Conservation (phyloP, 2,329 filamentous ascomycete species). For the Pseudocercospora cruenta region DNA sequence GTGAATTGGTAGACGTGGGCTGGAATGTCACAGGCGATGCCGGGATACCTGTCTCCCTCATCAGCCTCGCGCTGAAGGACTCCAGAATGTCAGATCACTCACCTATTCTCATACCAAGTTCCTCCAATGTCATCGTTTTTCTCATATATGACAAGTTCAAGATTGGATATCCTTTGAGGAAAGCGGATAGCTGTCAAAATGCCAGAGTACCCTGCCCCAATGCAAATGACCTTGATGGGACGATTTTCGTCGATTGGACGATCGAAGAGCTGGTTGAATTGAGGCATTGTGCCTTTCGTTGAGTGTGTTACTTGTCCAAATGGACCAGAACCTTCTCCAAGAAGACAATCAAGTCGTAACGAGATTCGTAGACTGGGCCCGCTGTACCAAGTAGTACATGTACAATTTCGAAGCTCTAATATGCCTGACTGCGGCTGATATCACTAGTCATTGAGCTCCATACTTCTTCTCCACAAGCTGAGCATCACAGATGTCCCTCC, state of each 20-base stretch:
- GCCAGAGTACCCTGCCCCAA: slow-evolving; percentile 50
- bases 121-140: slow-evolving; percentile 45
- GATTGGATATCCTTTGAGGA: slow-evolving; percentile 43
- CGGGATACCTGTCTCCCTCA: slow-evolving; percentile 38
- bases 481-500: no score
- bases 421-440: no score
- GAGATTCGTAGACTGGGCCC: no score
- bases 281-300: no score
- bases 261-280: no score
- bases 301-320: no score
- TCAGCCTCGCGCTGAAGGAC: neutral
- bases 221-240: slow-evolving; percentile 48
- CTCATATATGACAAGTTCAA: slow-evolving; percentile 46
- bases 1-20: slow-evolving; percentile 48
- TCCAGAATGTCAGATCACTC: neutral
- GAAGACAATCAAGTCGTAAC: no score
- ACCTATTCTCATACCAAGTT: slow-evolving; percentile 43
- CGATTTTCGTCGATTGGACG: slow-evolving; percentile 46
- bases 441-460: no score
- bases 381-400: no score
- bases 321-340: no score
- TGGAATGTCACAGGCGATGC: slow-evolving; percentile 48
- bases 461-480: no score
- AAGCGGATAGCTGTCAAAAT: slow-evolving; percentile 50
- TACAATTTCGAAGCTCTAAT: no score